These are phyloP conservation scores for Diaporthe sp. DNA, from an alignment of 2,329 filamentous ascomycete species.

Conservation along the genomic window DNA sequence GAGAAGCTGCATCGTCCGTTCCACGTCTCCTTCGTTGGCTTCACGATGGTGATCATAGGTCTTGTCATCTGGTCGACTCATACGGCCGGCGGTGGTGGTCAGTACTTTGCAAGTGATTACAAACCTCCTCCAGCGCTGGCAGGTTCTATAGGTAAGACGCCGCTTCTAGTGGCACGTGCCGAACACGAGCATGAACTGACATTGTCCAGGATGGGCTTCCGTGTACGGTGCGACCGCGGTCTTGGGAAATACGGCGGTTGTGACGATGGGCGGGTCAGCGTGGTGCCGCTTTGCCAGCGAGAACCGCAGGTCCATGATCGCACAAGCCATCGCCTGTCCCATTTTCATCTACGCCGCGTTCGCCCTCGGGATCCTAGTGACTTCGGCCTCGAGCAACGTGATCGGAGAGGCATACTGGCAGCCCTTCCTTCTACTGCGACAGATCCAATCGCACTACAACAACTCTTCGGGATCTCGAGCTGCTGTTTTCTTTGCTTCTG, in stretches of 20 bases:
- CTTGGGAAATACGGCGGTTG: constrained; percentile 25
- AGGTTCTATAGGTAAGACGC: constrained; percentile 23
- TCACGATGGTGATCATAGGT: constrained; percentile 20
- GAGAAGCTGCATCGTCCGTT: constrained; percentile 29
- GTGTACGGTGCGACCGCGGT: constrained; percentile 27
- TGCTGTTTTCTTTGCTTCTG: constrained; percentile 27
- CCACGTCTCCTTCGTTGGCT: constrained; percentile 18
- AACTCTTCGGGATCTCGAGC: constrained; percentile 21
- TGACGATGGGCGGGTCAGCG: constrained; percentile 26
- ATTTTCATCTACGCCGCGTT: constrained; percentile 26
- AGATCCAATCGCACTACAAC: constrained; percentile 26
- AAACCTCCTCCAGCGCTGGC: constrained; percentile 24
- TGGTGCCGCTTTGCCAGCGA: constrained; percentile 26
- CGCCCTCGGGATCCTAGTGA: constrained; percentile 23
- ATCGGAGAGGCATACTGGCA: constrained; percentile 29
- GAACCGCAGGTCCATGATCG: constrained; percentile 25
- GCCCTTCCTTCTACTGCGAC: constrained; percentile 20
- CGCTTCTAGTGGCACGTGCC: no score
- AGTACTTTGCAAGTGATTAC: constrained; percentile 20
- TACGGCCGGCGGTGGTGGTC: constrained; percentile 13
- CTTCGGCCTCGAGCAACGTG: constrained; percentile 18
- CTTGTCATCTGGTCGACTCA: constrained; percentile 29
- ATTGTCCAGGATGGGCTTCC: constrained; percentile 19
- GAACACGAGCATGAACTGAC: neutral
- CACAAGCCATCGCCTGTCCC: constrained; percentile 26